phyloP scores from a whole-genome alignment of 2,329 filamentous ascomycete species.

The Herpotrichia juniperi region DNA sequence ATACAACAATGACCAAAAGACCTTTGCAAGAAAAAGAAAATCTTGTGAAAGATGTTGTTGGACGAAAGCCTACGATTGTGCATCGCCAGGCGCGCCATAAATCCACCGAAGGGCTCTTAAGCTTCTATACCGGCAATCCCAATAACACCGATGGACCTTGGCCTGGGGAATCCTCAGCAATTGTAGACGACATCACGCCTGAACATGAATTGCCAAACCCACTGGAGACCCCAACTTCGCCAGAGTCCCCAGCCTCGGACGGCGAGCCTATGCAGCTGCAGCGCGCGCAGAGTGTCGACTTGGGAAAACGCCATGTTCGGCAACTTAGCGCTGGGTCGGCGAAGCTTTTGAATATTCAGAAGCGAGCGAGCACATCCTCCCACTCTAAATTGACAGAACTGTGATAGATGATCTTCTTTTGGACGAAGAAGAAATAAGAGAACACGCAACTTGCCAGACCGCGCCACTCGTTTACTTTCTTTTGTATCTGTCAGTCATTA shows the following conservation, averaged over 20 bases:
- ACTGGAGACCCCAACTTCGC: constrained; percentile 36
- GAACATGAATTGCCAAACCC: constrained; percentile 37
- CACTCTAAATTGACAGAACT: constrained; percentile 28
- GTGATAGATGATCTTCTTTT: constrained; percentile 23
- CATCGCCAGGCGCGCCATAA: constrained; percentile 63
- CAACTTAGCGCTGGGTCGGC: constrained; percentile 81
- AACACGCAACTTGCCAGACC: constrained; percentile 34
- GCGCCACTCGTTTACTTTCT: constrained; percentile 44
- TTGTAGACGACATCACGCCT: constrained; percentile 34
- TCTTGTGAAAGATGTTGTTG: constrained; percentile 59
- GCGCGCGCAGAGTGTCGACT: constrained; percentile 73
- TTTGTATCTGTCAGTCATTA: constrained; percentile 42
- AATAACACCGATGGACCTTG: constrained; percentile 29
- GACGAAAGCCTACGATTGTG: constrained; percentile 68
- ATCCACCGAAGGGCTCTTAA: constrained; percentile 66
- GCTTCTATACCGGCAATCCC: constrained; percentile 49
- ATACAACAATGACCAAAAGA: constrained; percentile 16
- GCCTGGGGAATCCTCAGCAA: constrained; percentile 35
- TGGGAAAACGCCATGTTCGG: constrained; percentile 68
- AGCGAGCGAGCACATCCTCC: constrained; percentile 39
- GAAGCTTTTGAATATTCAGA: constrained; percentile 71
- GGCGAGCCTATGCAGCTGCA: constrained; percentile 50
- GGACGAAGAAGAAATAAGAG: constrained; percentile 17
- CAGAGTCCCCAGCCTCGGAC: constrained; percentile 39
- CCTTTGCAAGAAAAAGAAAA: constrained; percentile 42